Percentiles rank a stretch among this genome's conserved stretches.
These are phyloP conservation scores for Geranium incanum DNA, from an alignment of 441 rosid species.

Conservation along the genomic window DNA sequence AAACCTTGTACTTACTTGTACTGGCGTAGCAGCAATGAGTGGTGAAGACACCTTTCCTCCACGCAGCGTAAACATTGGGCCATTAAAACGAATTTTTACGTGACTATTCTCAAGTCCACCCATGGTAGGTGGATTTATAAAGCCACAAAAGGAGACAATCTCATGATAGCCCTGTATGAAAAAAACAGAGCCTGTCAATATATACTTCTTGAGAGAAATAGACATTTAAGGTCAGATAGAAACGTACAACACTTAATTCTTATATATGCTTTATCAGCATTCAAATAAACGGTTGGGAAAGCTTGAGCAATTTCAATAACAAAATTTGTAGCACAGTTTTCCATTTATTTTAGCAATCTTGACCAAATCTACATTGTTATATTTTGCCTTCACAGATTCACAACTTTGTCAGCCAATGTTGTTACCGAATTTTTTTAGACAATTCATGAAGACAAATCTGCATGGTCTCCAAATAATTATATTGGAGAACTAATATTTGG, in stretches of 20 bases:
- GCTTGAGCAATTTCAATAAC: background rate
- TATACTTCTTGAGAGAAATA: background rate
- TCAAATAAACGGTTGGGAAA: background rate
- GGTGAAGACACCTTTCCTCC: slow-evolving; percentile 1
- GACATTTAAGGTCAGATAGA: background rate
- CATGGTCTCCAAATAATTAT: background rate
- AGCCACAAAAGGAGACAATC: background rate
- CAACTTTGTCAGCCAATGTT: background rate
- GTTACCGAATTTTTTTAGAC: background rate
- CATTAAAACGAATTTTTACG: background rate
- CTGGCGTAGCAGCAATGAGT: slow-evolving; percentile 3
- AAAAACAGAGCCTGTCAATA: background rate
- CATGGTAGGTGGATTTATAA: background rate
- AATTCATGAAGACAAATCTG: background rate
- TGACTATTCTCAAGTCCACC: background rate
- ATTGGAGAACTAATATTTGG: no score
- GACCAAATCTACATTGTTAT: background rate
- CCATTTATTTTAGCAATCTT: background rate
- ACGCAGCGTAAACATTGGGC: background rate
- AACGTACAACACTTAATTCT: background rate
- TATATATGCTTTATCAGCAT: background rate
- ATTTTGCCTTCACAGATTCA: background rate
- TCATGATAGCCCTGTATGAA: background rate
- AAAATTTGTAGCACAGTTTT: background rate
- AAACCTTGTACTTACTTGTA: background rate